Percentiles rank a stretch among this genome's conserved stretches.
Evolutionary conservation across 2,329 filamentous ascomycete genomes (phyloP).

Genomic region (Pyrenophora teres): DNA sequence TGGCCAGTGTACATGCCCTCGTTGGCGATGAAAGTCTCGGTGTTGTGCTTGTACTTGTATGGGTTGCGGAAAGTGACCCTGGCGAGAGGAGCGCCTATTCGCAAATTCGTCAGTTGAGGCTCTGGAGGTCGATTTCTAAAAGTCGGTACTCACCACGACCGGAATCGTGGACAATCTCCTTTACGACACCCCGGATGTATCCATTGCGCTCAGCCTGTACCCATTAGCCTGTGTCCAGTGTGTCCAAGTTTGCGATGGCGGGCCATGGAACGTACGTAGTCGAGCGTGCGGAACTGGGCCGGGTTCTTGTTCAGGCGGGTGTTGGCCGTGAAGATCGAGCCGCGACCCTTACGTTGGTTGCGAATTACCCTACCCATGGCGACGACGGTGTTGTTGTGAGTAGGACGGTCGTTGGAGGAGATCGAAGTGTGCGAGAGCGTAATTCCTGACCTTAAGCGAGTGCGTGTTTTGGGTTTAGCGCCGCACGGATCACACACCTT

Average conservation of each 20-base stretch:
- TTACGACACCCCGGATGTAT: slow-evolving; percentile 95
- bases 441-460: slow-evolving; percentile 1
- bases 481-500: slow-evolving; percentile 1
- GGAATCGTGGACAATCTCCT: slow-evolving; percentile 98
- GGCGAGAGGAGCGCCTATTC: slow-evolving; percentile 74
- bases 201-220: slow-evolving; percentile 81
- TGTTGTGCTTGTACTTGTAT: slow-evolving; percentile 96
- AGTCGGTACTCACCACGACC: slow-evolving; percentile 73
- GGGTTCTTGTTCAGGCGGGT: slow-evolving; percentile 83
- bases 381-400: slow-evolving; percentile 45
- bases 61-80: slow-evolving; percentile 96
- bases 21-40: slow-evolving; percentile 99
- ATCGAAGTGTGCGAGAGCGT: not conserved
- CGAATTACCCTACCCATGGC: slow-evolving; percentile 71
- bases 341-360: slow-evolving; percentile 74
- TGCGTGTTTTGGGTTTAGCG: slow-evolving; percentile 2
- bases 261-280: slow-evolving; percentile 64
- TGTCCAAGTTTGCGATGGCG: slow-evolving; percentile 26
- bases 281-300: slow-evolving; percentile 94
- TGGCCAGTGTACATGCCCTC: slow-evolving; percentile 99
- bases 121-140: slow-evolving; percentile 10
- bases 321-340: slow-evolving; percentile 74
- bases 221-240: slow-evolving; percentile 35
- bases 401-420: slow-evolving; percentile 17
- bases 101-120: slow-evolving; percentile 26